phyloP scores from a whole-genome alignment of 331 rosid genomes.

The Dryas integrifolia region DNA sequence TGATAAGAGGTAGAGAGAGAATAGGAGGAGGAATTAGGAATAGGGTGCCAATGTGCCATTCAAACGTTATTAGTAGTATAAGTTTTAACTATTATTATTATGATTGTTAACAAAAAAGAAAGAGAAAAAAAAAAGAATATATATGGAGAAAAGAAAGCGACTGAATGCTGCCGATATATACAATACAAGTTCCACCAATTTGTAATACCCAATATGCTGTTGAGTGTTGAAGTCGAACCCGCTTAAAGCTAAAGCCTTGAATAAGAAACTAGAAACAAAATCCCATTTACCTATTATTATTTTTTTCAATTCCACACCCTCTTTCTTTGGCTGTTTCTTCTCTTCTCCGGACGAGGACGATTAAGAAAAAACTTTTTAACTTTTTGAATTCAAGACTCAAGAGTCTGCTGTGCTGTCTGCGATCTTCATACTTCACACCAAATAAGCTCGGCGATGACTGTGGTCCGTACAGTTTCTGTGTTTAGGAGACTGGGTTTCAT shows the following conservation, averaged over 20 bases:
- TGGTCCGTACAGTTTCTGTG: neutral
- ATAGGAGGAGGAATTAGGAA: no score
- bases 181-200: neutral
- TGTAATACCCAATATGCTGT: neutral
- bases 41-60: no score
- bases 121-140: neutral
- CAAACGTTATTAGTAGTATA: no score
- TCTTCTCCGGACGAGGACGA: neutral
- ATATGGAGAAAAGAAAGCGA: constrained; percentile 3
- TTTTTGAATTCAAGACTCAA: no score
- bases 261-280: neutral
- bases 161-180: constrained; percentile 9
- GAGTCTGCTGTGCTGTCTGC: neutral
- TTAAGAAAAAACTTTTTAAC: no score
- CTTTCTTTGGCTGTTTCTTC: neutral
- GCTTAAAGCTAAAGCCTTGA: neutral
- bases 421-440: neutral
- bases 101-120: neutral
- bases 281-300: neutral
- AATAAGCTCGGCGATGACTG: neutral
- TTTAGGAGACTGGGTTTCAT: neutral
- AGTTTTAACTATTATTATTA: neutral
- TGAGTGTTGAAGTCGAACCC: neutral
- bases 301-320: constrained; percentile 4
- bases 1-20: no score